Percentiles rank a stretch among this genome's conserved stretches.
Evolutionary conservation across 2,329 filamentous ascomycete species (phyloP).

Genomic region (Fusarium sp.): DNA sequence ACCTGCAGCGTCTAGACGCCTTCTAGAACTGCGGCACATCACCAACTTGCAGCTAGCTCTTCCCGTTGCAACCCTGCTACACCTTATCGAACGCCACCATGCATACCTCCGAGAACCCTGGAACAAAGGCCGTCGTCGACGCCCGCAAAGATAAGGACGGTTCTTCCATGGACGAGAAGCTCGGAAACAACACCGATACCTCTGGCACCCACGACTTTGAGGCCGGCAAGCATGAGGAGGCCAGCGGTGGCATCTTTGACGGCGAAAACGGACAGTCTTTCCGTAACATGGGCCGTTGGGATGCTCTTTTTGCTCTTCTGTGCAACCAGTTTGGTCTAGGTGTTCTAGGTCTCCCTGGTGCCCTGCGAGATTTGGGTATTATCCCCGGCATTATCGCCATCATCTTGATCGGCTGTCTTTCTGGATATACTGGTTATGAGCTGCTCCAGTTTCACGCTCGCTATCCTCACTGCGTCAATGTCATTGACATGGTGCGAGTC

Average conservation of each 20-base stretch:
- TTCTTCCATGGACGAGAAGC: not conserved
- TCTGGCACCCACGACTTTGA: not conserved
- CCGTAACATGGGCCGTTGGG: conserved; percentile 27
- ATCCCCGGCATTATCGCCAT: conserved; percentile 75
- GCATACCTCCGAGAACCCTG: not conserved
- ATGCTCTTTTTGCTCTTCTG: conserved; percentile 21
- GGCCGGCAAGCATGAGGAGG: not conserved
- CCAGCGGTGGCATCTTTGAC: conserved; percentile 9
- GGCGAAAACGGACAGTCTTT: conserved; percentile 23
- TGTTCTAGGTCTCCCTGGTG: conserved; percentile 75
- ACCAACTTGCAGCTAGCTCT: not conserved
- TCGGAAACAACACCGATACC: not conserved
- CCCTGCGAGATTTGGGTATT: conserved; percentile 73
- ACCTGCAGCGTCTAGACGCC: not conserved
- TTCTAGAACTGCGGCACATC: not conserved
- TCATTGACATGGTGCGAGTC: conserved; percentile 73
- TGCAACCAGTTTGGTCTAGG: conserved; percentile 39
- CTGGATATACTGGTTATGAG: conserved; percentile 63
- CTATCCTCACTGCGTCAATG: conserved; percentile 74
- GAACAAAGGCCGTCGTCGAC: not conserved
- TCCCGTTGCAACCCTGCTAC: not conserved
- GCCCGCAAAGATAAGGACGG: not conserved
- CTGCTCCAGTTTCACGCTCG: conserved; percentile 73
- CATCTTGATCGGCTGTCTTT: conserved; percentile 70
- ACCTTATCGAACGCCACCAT: not conserved